phyloP scores from a whole-genome alignment of 306 rosid species.

The Nissolia schottii region DNA sequence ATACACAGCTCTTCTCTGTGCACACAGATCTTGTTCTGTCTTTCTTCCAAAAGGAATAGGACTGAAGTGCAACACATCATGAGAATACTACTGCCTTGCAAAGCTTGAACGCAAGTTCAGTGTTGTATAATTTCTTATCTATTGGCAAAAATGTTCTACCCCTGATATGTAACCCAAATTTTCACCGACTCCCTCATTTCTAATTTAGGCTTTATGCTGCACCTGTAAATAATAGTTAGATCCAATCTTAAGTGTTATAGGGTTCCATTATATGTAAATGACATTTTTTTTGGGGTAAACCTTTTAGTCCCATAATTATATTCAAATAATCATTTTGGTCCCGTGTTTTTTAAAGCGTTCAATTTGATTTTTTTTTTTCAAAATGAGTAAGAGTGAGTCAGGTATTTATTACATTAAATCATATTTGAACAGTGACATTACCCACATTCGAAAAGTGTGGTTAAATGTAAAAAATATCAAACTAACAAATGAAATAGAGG shows the following conservation, averaged over 20 bases:
- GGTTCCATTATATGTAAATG: constrained; percentile 27
- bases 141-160: constrained; percentile 22
- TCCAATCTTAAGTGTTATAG: constrained; percentile 3
- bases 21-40: constrained; percentile 95
- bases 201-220: not conserved
- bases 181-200: not conserved
- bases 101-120: constrained; percentile 56
- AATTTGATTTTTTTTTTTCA: no score
- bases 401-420: no score
- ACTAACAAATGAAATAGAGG: no score
- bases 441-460: no score
- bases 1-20: constrained; percentile 91
- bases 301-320: no score
- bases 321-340: no score
- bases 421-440: no score
- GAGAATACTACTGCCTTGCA: constrained; percentile 11
- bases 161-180: constrained; percentile 12
- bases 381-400: no score
- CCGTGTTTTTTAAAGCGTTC: no score
- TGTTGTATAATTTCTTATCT: constrained; percentile 34
- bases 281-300: constrained; percentile 20
- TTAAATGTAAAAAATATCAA: no score
- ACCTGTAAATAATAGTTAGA: constrained; percentile 33
- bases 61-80: constrained; percentile 9
- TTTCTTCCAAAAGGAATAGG: constrained; percentile 88